A percentile compares a stretch with the other conserved stretches of the same genome.
Conservation (phyloP, 176 grass and related monocot genomes). For the Oryza rufipogon region DNA sequence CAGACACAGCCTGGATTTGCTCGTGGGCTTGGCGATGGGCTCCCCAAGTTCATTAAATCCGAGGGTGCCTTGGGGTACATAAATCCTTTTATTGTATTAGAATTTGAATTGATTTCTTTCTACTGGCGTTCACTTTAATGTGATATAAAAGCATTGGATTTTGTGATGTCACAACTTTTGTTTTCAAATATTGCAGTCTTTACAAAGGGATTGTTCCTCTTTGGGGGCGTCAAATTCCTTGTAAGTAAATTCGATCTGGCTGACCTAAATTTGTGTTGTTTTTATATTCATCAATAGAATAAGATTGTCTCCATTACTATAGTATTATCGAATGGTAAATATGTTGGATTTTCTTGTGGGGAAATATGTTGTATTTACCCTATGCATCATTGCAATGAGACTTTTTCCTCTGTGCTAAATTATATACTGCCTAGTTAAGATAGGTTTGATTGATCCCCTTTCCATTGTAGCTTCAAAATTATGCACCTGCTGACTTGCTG, state of each 20-base stretch:
- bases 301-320: background rate
- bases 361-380: background rate
- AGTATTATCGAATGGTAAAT: background rate
- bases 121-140: background rate
- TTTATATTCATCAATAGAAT: background rate
- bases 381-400: background rate
- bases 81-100: background rate
- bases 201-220: conserved; percentile 72
- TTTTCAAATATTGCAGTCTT: conserved; percentile 45
- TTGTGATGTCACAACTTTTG: conserved; percentile 15
- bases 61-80: conserved; percentile 63
- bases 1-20: conserved; percentile 72
- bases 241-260: conserved; percentile 48
- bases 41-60: conserved; percentile 72
- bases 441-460: background rate
- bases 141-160: conserved; percentile 18
- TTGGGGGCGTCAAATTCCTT: conserved; percentile 76
- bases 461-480: background rate
- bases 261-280: background rate
- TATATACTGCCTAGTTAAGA: background rate
- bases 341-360: background rate
- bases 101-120: background rate
- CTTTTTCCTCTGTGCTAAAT: background rate
- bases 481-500: background rate
- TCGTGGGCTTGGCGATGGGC: conserved; percentile 60